Conservation (phyloP, 345 rosid species). For the Heritiera fomes region DNA sequence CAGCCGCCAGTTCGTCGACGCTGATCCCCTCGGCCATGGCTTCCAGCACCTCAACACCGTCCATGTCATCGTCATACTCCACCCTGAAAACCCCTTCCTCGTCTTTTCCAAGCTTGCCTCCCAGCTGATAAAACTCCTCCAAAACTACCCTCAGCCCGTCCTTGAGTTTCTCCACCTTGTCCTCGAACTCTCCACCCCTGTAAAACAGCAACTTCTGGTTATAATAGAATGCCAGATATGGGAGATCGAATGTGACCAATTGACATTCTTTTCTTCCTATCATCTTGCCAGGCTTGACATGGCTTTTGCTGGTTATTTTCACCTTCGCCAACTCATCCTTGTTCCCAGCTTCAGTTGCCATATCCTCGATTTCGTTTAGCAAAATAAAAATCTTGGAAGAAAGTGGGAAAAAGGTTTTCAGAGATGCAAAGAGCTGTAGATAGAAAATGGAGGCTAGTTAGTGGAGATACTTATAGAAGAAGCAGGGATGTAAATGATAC, state of each 20-base stretch:
- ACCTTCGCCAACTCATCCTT: constrained; percentile 35
- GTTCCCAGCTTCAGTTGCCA: constrained; percentile 20
- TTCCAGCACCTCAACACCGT: constrained; percentile 78
- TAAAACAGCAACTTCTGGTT: constrained; percentile 90
- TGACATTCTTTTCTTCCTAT: constrained; percentile 70
- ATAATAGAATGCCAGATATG: constrained; percentile 77
- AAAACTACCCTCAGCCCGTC: constrained; percentile 64
- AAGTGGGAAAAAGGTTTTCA: constrained; percentile 6
- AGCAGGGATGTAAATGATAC: no score
- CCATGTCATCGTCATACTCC: constrained; percentile 71
- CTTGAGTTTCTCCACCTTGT: constrained; percentile 66
- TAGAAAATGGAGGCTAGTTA: not conserved
- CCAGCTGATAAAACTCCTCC: constrained; percentile 80
- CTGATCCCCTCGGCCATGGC: constrained; percentile 56
- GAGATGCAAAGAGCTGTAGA: constrained; percentile 13
- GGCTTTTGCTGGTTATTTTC: constrained; percentile 45
- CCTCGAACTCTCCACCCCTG: constrained; percentile 41
- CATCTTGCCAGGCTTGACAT: constrained; percentile 58
- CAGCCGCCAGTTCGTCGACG: constrained; percentile 65
- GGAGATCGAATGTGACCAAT: constrained; percentile 86
- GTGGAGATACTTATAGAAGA: constrained; percentile 25
- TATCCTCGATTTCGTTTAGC: constrained; percentile 3
- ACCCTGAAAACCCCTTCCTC: constrained; percentile 76
- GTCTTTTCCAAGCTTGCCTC: constrained; percentile 80
- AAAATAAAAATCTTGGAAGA: constrained; percentile 7